Conservation (phyloP, 768 basidiomycete genomes). For the Pleurotus ostreatus region DNA sequence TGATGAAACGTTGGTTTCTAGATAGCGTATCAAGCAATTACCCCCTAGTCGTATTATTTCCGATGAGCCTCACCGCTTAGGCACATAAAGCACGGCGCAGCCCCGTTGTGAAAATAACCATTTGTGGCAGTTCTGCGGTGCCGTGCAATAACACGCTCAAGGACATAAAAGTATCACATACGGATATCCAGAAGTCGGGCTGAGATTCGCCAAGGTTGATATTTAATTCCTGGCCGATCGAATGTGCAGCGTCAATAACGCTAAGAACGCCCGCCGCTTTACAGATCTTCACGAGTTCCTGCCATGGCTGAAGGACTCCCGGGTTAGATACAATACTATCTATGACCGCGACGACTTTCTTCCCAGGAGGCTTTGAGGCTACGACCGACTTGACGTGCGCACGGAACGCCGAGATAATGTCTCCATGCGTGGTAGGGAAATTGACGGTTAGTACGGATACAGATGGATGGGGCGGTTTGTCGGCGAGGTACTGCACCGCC, state of each 20-base stretch:
- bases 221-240: constrained; percentile 70
- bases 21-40: not conserved
- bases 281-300: constrained; percentile 64
- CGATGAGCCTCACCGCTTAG: constrained; percentile 36
- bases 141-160: not conserved
- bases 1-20: constrained; percentile 64
- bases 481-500: constrained; percentile 48
- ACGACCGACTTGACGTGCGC: constrained; percentile 13
- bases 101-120: constrained; percentile 75
- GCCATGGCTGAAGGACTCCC: constrained; percentile 72
- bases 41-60: not conserved
- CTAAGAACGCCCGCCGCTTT: constrained; percentile 58
- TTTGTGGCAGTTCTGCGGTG: constrained; percentile 72
- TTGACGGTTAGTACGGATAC: constrained; percentile 39
- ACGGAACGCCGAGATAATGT: constrained; percentile 32
- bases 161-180: constrained; percentile 26
- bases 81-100: constrained; percentile 74
- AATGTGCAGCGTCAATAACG: constrained; percentile 80
- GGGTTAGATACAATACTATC: constrained; percentile 67
- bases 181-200: constrained; percentile 81
- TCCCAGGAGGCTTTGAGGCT: constrained; percentile 6
- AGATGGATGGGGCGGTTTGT: constrained; percentile 44
- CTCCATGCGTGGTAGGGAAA: constrained; percentile 45
- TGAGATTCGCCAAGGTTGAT: constrained; percentile 51
- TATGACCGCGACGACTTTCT: constrained; percentile 61